A percentile compares a stretch with the other conserved stretches of the same genome.
Conservation (phyloP, 2,329 filamentous ascomycete species). For the Fusarium verticillioides region DNA sequence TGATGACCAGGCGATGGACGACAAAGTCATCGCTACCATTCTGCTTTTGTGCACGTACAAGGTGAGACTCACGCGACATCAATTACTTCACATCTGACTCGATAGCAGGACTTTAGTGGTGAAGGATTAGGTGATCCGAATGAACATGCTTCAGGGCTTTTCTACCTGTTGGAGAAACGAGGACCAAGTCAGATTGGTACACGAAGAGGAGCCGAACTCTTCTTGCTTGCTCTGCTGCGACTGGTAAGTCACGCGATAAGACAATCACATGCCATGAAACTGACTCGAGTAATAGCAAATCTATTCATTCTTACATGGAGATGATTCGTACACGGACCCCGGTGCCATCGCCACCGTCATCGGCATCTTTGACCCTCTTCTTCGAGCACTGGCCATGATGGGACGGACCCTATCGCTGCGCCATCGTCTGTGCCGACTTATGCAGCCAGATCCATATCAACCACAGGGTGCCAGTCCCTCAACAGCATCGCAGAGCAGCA, state of each 20-base stretch:
- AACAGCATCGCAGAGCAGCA: not conserved
- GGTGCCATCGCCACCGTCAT: constrained; percentile 45
- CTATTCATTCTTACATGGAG: constrained; percentile 48
- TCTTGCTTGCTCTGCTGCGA: constrained; percentile 45
- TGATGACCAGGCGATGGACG: constrained; percentile 42
- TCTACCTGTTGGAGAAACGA: constrained; percentile 48
- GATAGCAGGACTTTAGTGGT: constrained; percentile 47
- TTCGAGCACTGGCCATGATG: constrained; percentile 48
- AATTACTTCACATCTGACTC: not conserved
- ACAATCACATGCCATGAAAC: accelerated
- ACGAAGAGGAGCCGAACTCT: constrained; percentile 45
- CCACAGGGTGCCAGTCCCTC: not conserved
- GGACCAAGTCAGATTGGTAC: constrained; percentile 48
- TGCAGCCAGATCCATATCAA: constrained; percentile 2
- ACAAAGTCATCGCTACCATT: constrained; percentile 47
- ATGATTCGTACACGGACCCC: constrained; percentile 47
- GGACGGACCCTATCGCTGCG: constrained; percentile 38
- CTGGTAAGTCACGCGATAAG: constrained; percentile 39
- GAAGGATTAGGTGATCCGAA: constrained; percentile 44
- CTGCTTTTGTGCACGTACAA: constrained; percentile 48
- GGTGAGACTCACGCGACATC: not conserved
- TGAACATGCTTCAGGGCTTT: constrained; percentile 49
- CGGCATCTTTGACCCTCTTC: constrained; percentile 46
- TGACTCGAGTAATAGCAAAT: constrained; percentile 42
- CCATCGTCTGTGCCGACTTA: constrained; percentile 17